A percentile compares a stretch with the other conserved stretches of the same genome.
phyloP scores from a whole-genome alignment of 2,329 filamentous ascomycete species.

The Waltergamsia citrina region DNA sequence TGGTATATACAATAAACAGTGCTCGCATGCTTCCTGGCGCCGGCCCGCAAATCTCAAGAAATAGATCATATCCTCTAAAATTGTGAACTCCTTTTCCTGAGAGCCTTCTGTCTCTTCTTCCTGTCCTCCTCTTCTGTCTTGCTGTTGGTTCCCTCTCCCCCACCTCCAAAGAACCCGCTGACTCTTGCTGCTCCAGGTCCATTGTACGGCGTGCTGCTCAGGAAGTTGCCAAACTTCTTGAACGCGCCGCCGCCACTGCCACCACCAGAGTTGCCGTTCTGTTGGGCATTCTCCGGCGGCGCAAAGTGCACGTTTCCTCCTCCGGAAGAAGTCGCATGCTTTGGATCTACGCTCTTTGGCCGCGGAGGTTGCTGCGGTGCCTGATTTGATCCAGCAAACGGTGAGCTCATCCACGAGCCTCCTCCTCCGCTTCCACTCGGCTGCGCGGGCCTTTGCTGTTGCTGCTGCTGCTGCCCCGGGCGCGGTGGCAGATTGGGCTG shows the following conservation, averaged over 20 bases:
- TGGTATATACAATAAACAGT: too few species aligned
- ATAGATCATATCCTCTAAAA: too few species aligned
- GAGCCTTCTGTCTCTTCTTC: slow-evolving; percentile 31
- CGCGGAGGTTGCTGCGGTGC: slow-evolving; percentile 27
- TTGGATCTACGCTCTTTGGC: slow-evolving; percentile 38
- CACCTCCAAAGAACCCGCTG: slow-evolving; percentile 28
- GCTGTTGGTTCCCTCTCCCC: slow-evolving; percentile 13
- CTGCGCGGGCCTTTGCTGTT: too few species aligned
- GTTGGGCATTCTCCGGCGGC: slow-evolving; percentile 11
- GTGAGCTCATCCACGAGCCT: slow-evolving; percentile 6
- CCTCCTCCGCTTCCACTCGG: slow-evolving; percentile 9
- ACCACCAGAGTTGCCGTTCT: slow-evolving; percentile 12
- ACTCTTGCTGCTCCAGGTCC: slow-evolving; percentile 32
- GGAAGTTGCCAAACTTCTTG: slow-evolving; percentile 17
- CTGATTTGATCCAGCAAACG: slow-evolving; percentile 11
- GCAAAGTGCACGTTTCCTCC: too few species aligned
- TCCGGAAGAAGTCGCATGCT: too few species aligned
- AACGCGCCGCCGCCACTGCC: slow-evolving; percentile 7
- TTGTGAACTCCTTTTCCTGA: slow-evolving; percentile 39
- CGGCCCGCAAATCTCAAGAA: too few species aligned
- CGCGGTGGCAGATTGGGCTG: slow-evolving; percentile 26
- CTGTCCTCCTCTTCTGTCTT: slow-evolving; percentile 24
- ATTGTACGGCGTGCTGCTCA: slow-evolving; percentile 19
- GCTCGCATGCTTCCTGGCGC: too few species aligned
- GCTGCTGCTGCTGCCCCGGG: slow-evolving; percentile 4